Percentiles rank a stretch among this genome's conserved stretches.
phyloP scores from a whole-genome alignment of 495 filamentous ascomycete genomes.

The Chaetomidium leptoderma region DNA sequence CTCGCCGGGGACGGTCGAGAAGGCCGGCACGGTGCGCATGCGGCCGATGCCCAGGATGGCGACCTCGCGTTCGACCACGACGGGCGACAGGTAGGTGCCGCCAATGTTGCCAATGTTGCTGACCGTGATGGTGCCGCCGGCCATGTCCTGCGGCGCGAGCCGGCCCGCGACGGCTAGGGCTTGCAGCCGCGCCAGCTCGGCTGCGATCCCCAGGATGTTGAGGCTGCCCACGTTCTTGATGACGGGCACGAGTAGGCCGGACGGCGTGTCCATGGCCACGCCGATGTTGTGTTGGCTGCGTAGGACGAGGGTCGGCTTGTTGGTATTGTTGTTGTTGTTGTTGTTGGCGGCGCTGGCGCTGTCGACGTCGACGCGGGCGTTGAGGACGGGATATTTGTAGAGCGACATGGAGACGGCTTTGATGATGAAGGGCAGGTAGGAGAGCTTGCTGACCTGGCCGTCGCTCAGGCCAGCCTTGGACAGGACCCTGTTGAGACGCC shows the following conservation, averaged over 20 bases:
- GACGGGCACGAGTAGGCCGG: slow-evolving; percentile 89
- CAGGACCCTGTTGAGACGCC: slow-evolving; percentile 59
- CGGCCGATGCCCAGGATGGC: slow-evolving; percentile 88
- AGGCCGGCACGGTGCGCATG: slow-evolving; percentile 68
- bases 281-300: slow-evolving; percentile 90
- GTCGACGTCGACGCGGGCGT: slow-evolving; percentile 69
- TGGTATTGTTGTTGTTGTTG: slow-evolving; percentile 40
- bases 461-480: slow-evolving; percentile 37
- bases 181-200: slow-evolving; percentile 71
- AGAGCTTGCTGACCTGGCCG: slow-evolving; percentile 57
- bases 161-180: slow-evolving; percentile 66
- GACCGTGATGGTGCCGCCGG: slow-evolving; percentile 87
- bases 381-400: slow-evolving; percentile 76
- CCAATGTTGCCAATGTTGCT: slow-evolving; percentile 98
- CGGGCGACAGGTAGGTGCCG: slow-evolving; percentile 82
- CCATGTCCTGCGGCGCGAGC: slow-evolving; percentile 69
- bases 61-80: slow-evolving; percentile 85
- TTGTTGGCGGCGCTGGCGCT: slow-evolving; percentile 21
- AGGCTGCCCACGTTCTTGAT: slow-evolving; percentile 75
- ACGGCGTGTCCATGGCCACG: slow-evolving; percentile 90
- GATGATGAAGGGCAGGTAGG: slow-evolving; percentile 89
- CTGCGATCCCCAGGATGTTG: slow-evolving; percentile 70
- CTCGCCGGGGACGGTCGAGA: slow-evolving; percentile 45
- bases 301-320: slow-evolving; percentile 60
- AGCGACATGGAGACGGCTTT: slow-evolving; percentile 89